Conservation (phyloP, 164 flowering plant genomes). For the Cinnamomum chago region DNA sequence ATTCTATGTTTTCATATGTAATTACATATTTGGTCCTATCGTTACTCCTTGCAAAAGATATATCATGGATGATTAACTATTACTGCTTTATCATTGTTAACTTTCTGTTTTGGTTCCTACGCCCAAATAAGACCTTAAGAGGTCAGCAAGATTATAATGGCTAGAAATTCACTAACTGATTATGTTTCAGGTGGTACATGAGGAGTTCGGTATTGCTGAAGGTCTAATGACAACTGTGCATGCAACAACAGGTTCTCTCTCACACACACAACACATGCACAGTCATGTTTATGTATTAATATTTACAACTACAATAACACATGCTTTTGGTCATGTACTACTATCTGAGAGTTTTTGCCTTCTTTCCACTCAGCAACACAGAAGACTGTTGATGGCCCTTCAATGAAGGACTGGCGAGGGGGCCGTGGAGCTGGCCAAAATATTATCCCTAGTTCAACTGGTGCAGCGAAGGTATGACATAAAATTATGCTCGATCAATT, state of each 20-base stretch:
- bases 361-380: constrained; percentile 68
- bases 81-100: too few relatives aligned
- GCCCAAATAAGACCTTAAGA: neutral
- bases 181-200: constrained; percentile 78
- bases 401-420: constrained; percentile 98
- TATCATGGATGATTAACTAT: too few relatives aligned
- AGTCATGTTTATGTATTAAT: neutral
- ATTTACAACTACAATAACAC: too few relatives aligned
- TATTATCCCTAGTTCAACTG: constrained; percentile 98
- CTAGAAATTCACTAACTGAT: neutral
- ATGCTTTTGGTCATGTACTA: neutral
- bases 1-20: too few relatives aligned
- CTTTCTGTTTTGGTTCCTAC: neutral
- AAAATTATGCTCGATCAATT: neutral
- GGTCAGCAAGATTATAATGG: neutral
- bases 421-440: constrained; percentile 97
- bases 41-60: too few relatives aligned
- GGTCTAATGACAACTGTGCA: constrained; percentile 98
- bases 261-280: neutral
- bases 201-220: constrained; percentile 92
- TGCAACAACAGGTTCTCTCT: constrained; percentile 86
- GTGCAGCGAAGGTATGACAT: constrained; percentile 86
- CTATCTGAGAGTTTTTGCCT: neutral
- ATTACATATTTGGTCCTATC: too few relatives aligned
- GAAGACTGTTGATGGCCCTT: constrained; percentile 97